Conservation (phyloP, 495 filamentous ascomycete genomes). For the Tuber calosporum region DNA sequence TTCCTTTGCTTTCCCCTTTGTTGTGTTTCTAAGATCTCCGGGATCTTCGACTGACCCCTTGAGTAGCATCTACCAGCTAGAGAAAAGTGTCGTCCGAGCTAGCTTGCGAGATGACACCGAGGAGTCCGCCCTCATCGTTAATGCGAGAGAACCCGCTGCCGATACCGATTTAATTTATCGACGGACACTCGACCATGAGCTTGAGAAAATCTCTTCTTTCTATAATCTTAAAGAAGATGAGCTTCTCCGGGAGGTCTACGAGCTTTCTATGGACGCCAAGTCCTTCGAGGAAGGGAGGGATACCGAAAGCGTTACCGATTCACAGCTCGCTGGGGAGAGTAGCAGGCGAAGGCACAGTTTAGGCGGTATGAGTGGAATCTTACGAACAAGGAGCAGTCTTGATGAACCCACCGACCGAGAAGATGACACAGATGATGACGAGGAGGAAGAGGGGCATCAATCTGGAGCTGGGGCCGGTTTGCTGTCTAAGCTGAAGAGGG, state of each 20-base stretch:
- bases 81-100: slow-evolving; percentile 63
- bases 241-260: slow-evolving; percentile 71
- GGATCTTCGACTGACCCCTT: slow-evolving; percentile 17
- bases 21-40: neutral
- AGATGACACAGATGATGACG: slow-evolving; percentile 48
- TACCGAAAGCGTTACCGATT: slow-evolving; percentile 44
- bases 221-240: slow-evolving; percentile 80
- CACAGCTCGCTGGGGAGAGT: slow-evolving; percentile 24
- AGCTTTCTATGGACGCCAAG: slow-evolving; percentile 66
- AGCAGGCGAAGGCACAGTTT: slow-evolving; percentile 24
- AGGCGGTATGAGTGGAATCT: slow-evolving; percentile 19
- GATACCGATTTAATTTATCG: slow-evolving; percentile 73
- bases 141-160: slow-evolving; percentile 41
- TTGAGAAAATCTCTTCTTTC: slow-evolving; percentile 90
- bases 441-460: slow-evolving; percentile 45
- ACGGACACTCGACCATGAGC: slow-evolving; percentile 73
- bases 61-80: slow-evolving; percentile 83
- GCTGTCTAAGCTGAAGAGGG: slow-evolving; percentile 25
- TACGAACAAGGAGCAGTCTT: slow-evolving; percentile 20
- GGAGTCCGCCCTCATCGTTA: slow-evolving; percentile 69
- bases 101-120: slow-evolving; percentile 59
- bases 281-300: slow-evolving; percentile 60
- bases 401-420: slow-evolving; percentile 62
- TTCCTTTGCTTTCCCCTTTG: slow-evolving; percentile 7
- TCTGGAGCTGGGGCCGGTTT: slow-evolving; percentile 15